Evolutionary conservation across 106 monocot species (phyloP), one percentile per base, ranked within the genome.

Genomic region (Acorus calamus): DNA sequence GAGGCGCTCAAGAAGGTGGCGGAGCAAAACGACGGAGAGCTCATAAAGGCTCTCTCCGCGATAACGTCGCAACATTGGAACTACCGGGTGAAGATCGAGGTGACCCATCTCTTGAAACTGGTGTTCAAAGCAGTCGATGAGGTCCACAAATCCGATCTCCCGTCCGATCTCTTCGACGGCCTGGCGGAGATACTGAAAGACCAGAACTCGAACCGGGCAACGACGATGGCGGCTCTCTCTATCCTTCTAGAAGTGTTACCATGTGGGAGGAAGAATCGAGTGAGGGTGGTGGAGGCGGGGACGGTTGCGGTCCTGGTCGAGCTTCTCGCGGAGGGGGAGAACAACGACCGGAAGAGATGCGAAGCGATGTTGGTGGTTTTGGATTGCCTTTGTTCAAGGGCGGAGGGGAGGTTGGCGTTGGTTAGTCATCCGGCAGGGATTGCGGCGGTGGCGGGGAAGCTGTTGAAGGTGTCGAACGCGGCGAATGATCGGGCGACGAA

Each of bases 341-440:
- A 13, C 4, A 67, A 64, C 42, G 65, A 65, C 57, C 5, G 47
- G 66, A 66, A 74, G 14, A 56, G n/a, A 50, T 74, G 73, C 44
- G 82, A 82, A 59, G 55, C 11, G 28, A 78, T 74, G 73, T 49
- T 82, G 66, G 62, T 11, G 11, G 2, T 82, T 11, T 9, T 78
- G 57, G 69, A 69, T 28, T 0, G 43, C 49, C 28, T 72, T 43
- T 82, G 77, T 47, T 42, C 12, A 28, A 56, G 58, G 10, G 82
- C 77, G 3, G 77, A 82, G 61, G 82, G 81, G 42, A 11, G 81
- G 62, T 62, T 69, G 57, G 81, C 69, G 51, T 42, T 82, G 56
- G n/a, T 74, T 44, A 66, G 8, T 13, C 81, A 82, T 66, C 52
- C 70, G 49, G 77, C 81, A 0, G 81, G 77, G 9, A 58, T 77